Evolutionary conservation across 768 basidiomycete species (phyloP), one percentile per base, ranked within the genome.

Genomic region (Rhodotorula babjevae): DNA sequence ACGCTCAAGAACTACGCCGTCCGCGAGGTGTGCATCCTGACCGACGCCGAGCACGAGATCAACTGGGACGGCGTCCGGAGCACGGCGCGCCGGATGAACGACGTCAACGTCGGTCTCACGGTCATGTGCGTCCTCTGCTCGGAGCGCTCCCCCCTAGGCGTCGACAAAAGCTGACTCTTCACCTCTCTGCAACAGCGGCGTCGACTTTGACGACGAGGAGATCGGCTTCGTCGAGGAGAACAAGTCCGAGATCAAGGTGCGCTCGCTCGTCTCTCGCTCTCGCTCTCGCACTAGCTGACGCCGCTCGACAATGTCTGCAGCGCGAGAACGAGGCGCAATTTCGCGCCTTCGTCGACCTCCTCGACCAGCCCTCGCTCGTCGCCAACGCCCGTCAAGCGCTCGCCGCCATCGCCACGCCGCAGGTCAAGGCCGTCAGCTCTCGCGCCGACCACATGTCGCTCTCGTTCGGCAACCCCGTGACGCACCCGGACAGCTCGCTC

Each of bases 1-100:
- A 33, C 65, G 49, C 84, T 80, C 44, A 86, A 82, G 31, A 96
- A 92, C 81, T 87, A 86, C 77, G 87, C 88, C 1, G 95, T 92
- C 92, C 90, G 91, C 64, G 93, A 90, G 82, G 83, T 95, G 6
- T 84, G 90, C 50, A 77, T 97, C 25, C 80, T 97, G 29, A 98
- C 95, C 0, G 92, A 98, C 77, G 94, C 89, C 76, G 87, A 90
- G 81, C 86, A 84, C 50, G 87, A 86, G 7, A 86, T 90, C 76
- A 87, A 90, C 72, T 91, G 90, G 89, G 87, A 91, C 14, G 56
- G 58, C 0, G 76, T 80, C 60, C 72, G 78, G n/a, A 75, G 77
- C 0, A 89, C 87, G 2, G 85, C 85, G 58, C 79, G 83, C 56
- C 89, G 89, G 76, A 86, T 97, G 83, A 84, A 88, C 62, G 80